These are phyloP conservation scores for Tetrapisispora nanseiensis DNA, from an alignment of 805 yeast species.

Conservation along the genomic window DNA sequence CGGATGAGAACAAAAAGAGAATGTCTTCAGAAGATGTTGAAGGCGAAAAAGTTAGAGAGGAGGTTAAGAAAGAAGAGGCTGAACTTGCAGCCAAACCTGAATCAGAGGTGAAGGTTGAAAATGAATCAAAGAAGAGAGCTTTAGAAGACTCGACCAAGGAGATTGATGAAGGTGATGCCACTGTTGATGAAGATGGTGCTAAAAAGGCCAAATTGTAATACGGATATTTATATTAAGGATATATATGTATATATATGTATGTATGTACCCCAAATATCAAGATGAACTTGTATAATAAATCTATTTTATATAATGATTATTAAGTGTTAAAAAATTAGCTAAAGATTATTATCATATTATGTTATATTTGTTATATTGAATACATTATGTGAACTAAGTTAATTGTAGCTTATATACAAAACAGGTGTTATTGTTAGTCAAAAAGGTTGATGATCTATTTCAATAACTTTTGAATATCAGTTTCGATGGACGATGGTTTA, in stretches of 20 bases:
- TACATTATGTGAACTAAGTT: too few species aligned
- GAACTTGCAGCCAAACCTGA: conserved; percentile 5
- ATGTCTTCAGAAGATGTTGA: conserved; percentile 22
- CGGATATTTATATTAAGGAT: neutral
- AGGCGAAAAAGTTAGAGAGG: conserved; percentile 21
- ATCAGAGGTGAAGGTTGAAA: conserved; percentile 2
- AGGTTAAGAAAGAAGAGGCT: conserved; percentile 10
- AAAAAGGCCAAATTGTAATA: conserved; percentile 1
- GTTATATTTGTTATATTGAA: too few species aligned
- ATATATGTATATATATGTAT: neutral
- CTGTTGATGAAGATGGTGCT: neutral
- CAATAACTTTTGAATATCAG: conserved; percentile 50
- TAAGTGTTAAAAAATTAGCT: too few species aligned
- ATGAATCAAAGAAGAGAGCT: neutral
- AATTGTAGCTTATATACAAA: too few species aligned
- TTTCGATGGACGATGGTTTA: conserved; percentile 52
- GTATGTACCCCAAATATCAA: too few species aligned
- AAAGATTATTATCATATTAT: too few species aligned
- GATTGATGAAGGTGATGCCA: neutral
- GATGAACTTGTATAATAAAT: too few species aligned
- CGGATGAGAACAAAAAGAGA: conserved; percentile 20
- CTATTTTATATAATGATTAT: too few species aligned
- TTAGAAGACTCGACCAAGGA: neutral
- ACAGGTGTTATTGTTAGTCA: neutral
- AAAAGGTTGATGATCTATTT: neutral